Evolutionary conservation across 2,329 filamentous ascomycete species (phyloP).

Genomic region (Allantophomopsis lycopodina): DNA sequence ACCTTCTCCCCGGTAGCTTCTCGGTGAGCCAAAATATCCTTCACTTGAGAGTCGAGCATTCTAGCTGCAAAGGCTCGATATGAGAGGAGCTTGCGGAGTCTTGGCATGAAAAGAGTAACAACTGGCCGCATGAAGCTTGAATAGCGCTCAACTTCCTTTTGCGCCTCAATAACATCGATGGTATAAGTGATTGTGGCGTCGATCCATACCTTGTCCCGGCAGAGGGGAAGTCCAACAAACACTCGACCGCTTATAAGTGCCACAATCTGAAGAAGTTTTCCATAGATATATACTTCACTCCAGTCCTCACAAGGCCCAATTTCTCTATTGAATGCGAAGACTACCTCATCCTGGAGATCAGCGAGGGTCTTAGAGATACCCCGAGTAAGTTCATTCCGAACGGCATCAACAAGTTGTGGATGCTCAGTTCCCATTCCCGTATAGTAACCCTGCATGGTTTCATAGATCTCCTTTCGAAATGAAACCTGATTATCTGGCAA

Average conservation of each 20-base stretch:
- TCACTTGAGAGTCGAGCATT: neutral
- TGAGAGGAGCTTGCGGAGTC: neutral
- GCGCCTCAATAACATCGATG: slow-evolving; percentile 6
- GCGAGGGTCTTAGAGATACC: slow-evolving; percentile 1
- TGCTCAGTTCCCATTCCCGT: slow-evolving; percentile 2
- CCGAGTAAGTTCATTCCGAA: slow-evolving; percentile 5
- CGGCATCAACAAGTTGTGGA: neutral
- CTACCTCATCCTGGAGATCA: slow-evolving; percentile 4
- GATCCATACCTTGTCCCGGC: slow-evolving; percentile 8
- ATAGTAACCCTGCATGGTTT: slow-evolving; percentile 2
- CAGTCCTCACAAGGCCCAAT: slow-evolving; percentile 14
- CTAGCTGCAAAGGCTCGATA: neutral
- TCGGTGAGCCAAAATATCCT: neutral
- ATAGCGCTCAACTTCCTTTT: slow-evolving; percentile 5
- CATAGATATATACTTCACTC: slow-evolving; percentile 10
- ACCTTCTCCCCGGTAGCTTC: neutral
- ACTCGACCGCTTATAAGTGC: slow-evolving; percentile 25
- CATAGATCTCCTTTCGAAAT: slow-evolving; percentile 1
- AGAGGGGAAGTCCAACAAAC: slow-evolving; percentile 25
- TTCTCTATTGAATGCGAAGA: slow-evolving; percentile 3
- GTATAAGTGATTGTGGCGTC: slow-evolving; percentile 8
- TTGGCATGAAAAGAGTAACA: neutral
- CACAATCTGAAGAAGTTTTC: slow-evolving; percentile 20
- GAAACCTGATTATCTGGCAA: slow-evolving; percentile 3
- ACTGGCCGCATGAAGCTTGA: neutral